Evolutionary conservation across 805 yeast genomes (phyloP).

Genomic region (Zygosaccharomyces bailii): DNA sequence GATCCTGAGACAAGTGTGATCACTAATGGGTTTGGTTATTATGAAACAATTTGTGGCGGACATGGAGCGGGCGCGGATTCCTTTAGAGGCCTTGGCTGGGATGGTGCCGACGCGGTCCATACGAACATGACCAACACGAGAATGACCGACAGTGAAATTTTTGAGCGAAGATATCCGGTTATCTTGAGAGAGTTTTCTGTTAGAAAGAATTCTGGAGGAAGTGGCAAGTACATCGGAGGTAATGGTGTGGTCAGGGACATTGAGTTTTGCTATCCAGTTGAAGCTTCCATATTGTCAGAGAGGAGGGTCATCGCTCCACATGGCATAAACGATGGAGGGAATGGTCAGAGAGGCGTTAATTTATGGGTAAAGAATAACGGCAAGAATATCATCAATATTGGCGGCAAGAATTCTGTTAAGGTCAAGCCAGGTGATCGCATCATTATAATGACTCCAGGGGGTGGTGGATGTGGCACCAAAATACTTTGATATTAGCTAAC

Average conservation of each 20-base stretch:
- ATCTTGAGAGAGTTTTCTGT: conserved; percentile 67
- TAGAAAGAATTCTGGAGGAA: conserved; percentile 74
- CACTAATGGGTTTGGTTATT: conserved; percentile 75
- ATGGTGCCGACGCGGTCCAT: conserved; percentile 86
- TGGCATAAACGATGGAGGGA: conserved; percentile 79
- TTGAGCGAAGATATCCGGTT: conserved; percentile 85
- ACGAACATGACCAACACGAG: conserved; percentile 92
- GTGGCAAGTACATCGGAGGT: conserved; percentile 71
- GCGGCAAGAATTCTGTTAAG: conserved; percentile 65
- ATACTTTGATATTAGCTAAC: neutral
- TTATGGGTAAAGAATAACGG: conserved; percentile 43
- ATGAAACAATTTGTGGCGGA: conserved; percentile 93
- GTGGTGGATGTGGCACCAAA: conserved; percentile 67
- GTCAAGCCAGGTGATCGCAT: conserved; percentile 64
- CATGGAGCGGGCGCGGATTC: conserved; percentile 66
- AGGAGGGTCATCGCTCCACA: conserved; percentile 81
- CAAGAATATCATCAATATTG: conserved; percentile 45
- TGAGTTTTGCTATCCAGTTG: conserved; percentile 67
- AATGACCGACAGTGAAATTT: conserved; percentile 85
- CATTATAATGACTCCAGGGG: conserved; percentile 75
- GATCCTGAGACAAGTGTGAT: conserved; percentile 41
- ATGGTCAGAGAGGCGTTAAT: conserved; percentile 70
- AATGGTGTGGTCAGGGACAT: conserved; percentile 82
- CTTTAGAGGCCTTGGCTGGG: conserved; percentile 65
- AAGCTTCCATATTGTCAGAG: conserved; percentile 79